Conservation (phyloP, 2,329 filamentous ascomycete genomes). For the Tympanopsis confertula region DNA sequence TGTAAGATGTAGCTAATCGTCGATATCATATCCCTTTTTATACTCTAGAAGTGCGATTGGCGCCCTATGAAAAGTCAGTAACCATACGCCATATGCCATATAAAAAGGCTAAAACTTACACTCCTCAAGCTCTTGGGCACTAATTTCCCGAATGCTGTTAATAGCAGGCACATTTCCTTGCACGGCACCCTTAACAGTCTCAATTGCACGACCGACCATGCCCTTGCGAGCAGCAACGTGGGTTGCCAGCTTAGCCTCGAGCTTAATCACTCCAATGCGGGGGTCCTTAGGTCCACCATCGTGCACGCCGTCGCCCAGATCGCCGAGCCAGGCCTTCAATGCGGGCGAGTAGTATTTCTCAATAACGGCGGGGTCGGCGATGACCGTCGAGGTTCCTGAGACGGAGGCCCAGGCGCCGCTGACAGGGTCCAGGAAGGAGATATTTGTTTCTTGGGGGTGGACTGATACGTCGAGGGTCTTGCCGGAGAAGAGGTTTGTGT, state of each 20-base stretch:
- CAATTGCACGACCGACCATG: slow-evolving; percentile 35
- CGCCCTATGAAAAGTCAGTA: too few species aligned
- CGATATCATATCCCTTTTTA: too few species aligned
- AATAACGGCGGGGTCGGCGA: slow-evolving; percentile 33
- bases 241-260: slow-evolving; percentile 22
- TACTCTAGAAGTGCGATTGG: too few species aligned
- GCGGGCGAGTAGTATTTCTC: slow-evolving; percentile 24
- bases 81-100: too few species aligned
- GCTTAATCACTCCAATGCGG: slow-evolving; percentile 28
- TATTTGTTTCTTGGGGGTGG: slow-evolving; percentile 24
- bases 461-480: slow-evolving; percentile 30
- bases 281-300: slow-evolving; percentile 31
- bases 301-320: slow-evolving; percentile 34
- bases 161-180: slow-evolving; percentile 42
- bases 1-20: too few species aligned
- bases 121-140: slow-evolving; percentile 34
- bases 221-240: slow-evolving; percentile 26
- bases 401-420: slow-evolving; percentile 33
- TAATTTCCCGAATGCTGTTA: slow-evolving; percentile 47
- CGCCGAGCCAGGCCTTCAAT: slow-evolving; percentile 33
- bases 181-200: slow-evolving; percentile 46
- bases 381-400: slow-evolving; percentile 25
- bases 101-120: too few species aligned
- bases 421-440: slow-evolving; percentile 31
- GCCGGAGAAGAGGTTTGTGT: slow-evolving; percentile 30